Conservation (phyloP, 2,329 filamentous ascomycete genomes). For the Capronia epimyces region DNA sequence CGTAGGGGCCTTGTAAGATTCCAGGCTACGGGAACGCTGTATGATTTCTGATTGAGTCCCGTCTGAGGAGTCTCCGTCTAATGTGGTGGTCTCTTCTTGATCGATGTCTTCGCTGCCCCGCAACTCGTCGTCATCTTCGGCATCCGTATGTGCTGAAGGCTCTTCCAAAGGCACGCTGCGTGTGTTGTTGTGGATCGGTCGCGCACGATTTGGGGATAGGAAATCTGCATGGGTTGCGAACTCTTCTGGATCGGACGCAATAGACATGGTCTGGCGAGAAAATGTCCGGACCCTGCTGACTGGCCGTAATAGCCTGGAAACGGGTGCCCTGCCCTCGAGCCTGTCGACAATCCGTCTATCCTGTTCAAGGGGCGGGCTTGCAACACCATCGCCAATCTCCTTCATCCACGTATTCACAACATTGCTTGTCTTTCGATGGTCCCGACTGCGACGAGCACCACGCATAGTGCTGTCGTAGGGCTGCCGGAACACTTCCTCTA, state of each 20-base stretch:
- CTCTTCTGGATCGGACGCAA: conserved; percentile 54
- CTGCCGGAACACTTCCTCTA: conserved; percentile 84
- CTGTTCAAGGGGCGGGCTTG: conserved; percentile 56
- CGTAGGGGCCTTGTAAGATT: conserved; percentile 12
- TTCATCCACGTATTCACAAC: conserved; percentile 92
- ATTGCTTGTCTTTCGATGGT: conserved; percentile 68
- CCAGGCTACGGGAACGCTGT: neutral
- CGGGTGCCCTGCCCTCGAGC: conserved; percentile 51
- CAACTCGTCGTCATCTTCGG: conserved; percentile 86
- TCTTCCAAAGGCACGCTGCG: conserved; percentile 34
- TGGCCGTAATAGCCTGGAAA: conserved; percentile 43
- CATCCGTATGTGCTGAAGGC: conserved; percentile 62
- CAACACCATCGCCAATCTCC: conserved; percentile 50
- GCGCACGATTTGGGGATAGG: conserved; percentile 36
- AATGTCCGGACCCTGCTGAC: conserved; percentile 38
- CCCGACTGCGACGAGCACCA: conserved; percentile 55
- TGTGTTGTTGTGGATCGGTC: conserved; percentile 41
- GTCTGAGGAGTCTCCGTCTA: conserved; percentile 9
- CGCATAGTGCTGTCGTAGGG: conserved; percentile 61
- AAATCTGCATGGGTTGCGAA: conserved; percentile 33
- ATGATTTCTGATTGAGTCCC: neutral
- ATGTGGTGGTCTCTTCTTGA: conserved; percentile 35
- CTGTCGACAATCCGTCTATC: conserved; percentile 54
- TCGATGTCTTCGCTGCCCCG: conserved; percentile 70
- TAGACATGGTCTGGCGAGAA: conserved; percentile 49